Evolutionary conservation across 805 yeast genomes (phyloP).

Genomic region (Candida patagonica): DNA sequence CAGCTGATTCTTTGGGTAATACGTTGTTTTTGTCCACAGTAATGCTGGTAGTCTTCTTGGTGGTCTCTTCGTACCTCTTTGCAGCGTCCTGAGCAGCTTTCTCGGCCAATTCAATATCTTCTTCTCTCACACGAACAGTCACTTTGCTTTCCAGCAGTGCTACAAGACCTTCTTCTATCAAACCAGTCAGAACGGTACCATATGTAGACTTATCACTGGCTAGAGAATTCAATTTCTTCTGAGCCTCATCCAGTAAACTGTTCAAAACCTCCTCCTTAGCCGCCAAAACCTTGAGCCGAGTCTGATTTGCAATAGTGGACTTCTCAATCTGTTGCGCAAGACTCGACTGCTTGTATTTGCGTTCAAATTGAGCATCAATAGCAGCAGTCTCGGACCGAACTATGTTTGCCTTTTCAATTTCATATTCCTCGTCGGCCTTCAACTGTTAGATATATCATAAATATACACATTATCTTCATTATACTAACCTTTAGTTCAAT

Average conservation of each 20-base stretch:
- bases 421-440: constrained; percentile 93
- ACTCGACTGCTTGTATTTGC: constrained; percentile 80
- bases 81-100: constrained; percentile 55
- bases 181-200: constrained; percentile 58
- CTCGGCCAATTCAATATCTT: constrained; percentile 52
- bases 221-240: constrained; percentile 45
- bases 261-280: constrained; percentile 77
- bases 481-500: constrained; percentile 60
- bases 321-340: constrained; percentile 92
- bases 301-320: constrained; percentile 91
- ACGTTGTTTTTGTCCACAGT: constrained; percentile 45
- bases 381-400: constrained; percentile 88
- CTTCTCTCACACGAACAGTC: constrained; percentile 55
- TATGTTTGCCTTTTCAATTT: constrained; percentile 90
- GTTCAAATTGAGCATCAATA: constrained; percentile 71
- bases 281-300: constrained; percentile 80
- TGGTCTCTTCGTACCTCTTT: constrained; percentile 50
- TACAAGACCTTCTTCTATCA: constrained; percentile 61
- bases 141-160: constrained; percentile 67
- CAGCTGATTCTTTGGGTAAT: constrained; percentile 59
- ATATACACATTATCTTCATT: not conserved
- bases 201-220: constrained; percentile 51
- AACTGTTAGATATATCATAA: not conserved
- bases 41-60: constrained; percentile 49
- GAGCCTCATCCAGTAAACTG: constrained; percentile 64